phyloP scores from a whole-genome alignment of 2,329 filamentous ascomycete species.

The Aspergillus pseudoglaucus region DNA sequence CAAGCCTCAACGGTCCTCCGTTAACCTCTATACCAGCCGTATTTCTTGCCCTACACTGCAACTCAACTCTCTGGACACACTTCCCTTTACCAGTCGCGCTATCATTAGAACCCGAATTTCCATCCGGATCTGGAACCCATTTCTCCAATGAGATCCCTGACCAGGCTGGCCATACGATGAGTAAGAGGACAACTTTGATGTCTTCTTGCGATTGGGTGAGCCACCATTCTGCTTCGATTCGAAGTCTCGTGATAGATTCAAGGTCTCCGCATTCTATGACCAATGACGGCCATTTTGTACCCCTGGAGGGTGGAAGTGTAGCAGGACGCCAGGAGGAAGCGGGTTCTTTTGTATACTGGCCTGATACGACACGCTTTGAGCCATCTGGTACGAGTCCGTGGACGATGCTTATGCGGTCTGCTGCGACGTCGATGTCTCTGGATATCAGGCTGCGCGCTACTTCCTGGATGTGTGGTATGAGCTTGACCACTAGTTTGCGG shows the following conservation, averaged over 20 bases:
- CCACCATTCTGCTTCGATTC: not conserved
- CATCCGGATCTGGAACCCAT: too few relatives aligned
- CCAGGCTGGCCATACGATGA: too few relatives aligned
- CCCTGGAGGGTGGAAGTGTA: not conserved
- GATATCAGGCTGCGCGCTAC: not conserved
- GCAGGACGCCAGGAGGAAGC: not conserved
- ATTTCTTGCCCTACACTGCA: too few relatives aligned
- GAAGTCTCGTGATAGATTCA: not conserved
- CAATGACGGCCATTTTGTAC: not conserved
- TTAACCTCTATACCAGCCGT: too few relatives aligned
- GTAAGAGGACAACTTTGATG: not conserved
- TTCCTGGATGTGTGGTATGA: not conserved
- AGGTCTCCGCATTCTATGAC: not conserved
- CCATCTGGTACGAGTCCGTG: not conserved
- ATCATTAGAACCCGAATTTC: too few relatives aligned
- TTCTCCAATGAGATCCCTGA: too few relatives aligned
- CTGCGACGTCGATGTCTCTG: not conserved
- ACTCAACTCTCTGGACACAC: too few relatives aligned
- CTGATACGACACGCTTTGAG: not conserved
- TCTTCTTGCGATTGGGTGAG: not conserved
- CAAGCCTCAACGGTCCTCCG: too few relatives aligned
- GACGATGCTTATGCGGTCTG: not conserved
- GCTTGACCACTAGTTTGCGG: not conserved
- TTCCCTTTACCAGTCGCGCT: too few relatives aligned
- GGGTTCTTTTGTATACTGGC: not conserved